phyloP scores from a whole-genome alignment of 371 early-diverging fungal genomes.

The Zopfochytrium polystomum region DNA sequence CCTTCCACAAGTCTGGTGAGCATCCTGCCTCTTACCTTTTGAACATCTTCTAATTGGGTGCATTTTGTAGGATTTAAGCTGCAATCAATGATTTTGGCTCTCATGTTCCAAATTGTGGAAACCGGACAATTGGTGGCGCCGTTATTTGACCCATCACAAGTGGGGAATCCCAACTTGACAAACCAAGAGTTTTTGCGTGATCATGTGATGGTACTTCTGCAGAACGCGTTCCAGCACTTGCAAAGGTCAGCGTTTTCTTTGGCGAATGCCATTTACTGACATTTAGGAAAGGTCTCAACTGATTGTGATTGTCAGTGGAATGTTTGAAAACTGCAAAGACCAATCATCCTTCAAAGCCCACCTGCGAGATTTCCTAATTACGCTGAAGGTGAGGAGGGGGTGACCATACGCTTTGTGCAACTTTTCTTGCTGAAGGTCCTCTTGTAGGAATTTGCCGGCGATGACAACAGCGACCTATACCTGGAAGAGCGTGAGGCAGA shows the following conservation, averaged over 20 bases:
- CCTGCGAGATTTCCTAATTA: conserved; percentile 95
- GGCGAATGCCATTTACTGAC: conserved; percentile 1
- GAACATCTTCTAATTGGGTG: conserved; percentile 12
- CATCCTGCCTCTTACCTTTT: conserved; percentile 1
- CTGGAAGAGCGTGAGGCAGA: conserved; percentile 93
- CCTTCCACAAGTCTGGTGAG: conserved; percentile 94
- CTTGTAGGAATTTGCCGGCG: conserved; percentile 78
- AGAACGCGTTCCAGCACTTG: conserved; percentile 90
- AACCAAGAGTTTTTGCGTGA: conserved; percentile 77
- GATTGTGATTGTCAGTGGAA: conserved; percentile 78
- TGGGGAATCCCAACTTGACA: conserved; percentile 67
- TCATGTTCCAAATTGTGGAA: conserved; percentile 83
- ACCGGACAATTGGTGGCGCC: conserved; percentile 76
- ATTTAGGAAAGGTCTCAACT: conserved; percentile 66
- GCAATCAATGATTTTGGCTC: conserved; percentile 84
- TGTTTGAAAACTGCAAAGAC: conserved; percentile 78
- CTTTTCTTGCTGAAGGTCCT: neutral
- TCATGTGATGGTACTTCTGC: conserved; percentile 75
- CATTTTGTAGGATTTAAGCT: conserved; percentile 78
- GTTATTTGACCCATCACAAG: conserved; percentile 68
- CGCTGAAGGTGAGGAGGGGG: conserved; percentile 68
- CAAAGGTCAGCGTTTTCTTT: conserved; percentile 55
- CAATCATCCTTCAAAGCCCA: conserved; percentile 80
- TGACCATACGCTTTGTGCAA: conserved; percentile 29
- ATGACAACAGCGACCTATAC: conserved; percentile 79